Percentiles rank a stretch among this genome's conserved stretches.
Evolutionary conservation across 1,284 basidiomycete genomes (phyloP).

Genomic region (Pholiota adiposa): DNA sequence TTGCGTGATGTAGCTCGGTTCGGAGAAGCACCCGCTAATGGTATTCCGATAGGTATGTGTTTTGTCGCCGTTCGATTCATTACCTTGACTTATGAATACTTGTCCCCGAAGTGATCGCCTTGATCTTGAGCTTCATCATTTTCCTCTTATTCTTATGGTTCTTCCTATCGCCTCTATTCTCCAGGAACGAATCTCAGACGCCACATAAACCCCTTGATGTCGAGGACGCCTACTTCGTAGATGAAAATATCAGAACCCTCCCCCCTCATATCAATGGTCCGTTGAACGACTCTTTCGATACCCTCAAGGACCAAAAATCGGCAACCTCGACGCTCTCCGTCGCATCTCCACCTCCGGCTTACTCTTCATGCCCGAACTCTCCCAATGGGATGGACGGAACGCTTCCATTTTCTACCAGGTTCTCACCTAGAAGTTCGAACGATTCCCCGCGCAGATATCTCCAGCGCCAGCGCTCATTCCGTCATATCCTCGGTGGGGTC

Average conservation of each 20-base stretch:
- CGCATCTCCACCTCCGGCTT: constrained; percentile 16
- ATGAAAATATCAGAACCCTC: constrained; percentile 1
- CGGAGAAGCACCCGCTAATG: background rate
- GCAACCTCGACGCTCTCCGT: constrained; percentile 1
- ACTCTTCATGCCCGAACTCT: constrained; percentile 10
- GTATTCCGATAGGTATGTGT: background rate
- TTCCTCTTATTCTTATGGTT: constrained; percentile 17
- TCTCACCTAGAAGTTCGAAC: background rate
- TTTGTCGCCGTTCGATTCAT: no score
- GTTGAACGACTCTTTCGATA: background rate
- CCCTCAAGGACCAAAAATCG: background rate
- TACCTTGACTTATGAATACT: no score
- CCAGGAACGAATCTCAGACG: background rate
- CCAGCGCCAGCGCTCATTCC: background rate
- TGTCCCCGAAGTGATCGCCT: constrained; percentile 17
- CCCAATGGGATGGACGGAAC: background rate
- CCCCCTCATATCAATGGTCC: background rate
- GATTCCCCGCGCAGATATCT: background rate
- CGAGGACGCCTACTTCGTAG: constrained; percentile 13
- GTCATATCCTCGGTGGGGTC: background rate
- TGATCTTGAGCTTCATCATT: constrained; percentile 12
- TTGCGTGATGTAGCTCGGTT: background rate
- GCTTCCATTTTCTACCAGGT: background rate
- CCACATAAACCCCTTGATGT: constrained; percentile 6
- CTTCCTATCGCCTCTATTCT: constrained; percentile 13